These are phyloP conservation scores for Magnaporthiopsis incrustans DNA, from an alignment of 2,329 filamentous ascomycete species.

Conservation along the genomic window DNA sequence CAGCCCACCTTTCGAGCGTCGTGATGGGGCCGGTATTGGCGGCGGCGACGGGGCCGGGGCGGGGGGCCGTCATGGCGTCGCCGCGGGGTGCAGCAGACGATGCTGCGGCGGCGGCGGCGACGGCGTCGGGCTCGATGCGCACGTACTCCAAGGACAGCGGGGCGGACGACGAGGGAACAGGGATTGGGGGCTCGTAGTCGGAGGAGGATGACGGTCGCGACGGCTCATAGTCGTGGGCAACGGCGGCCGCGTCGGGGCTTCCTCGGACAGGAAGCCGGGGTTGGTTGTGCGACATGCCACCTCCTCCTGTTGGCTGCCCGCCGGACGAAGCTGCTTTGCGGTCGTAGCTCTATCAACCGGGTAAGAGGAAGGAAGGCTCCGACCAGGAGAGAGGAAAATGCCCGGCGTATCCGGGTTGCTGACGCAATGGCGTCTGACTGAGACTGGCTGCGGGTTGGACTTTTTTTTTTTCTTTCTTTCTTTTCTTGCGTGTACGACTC, in stretches of 20 bases:
- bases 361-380: too few relatives aligned
- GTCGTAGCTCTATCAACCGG: too few relatives aligned
- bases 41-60: slow-evolving; percentile 7
- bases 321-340: background rate
- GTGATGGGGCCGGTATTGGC: slow-evolving; percentile 22
- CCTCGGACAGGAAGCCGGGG: slow-evolving; percentile 1
- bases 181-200: slow-evolving; percentile 1
- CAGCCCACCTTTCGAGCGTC: slow-evolving; percentile 47
- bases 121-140: background rate
- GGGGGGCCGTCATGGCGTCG: slow-evolving; percentile 18
- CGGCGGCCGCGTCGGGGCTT: slow-evolving; percentile 2
- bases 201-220: slow-evolving; percentile 1
- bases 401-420: too few relatives aligned
- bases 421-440: too few relatives aligned
- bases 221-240: slow-evolving; percentile 3
- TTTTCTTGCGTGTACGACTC: background rate
- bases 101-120: background rate
- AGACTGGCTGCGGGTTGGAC: too few relatives aligned
- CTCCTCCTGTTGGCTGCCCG: background rate
- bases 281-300: slow-evolving; percentile 7
- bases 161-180: background rate
- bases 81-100: background rate
- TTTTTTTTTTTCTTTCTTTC: too few relatives aligned
- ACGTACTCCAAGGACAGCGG: slow-evolving; percentile 2
- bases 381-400: too few relatives aligned